Evolutionary conservation across 306 rosid genomes (phyloP).

Genomic region (Inga laurina): DNA sequence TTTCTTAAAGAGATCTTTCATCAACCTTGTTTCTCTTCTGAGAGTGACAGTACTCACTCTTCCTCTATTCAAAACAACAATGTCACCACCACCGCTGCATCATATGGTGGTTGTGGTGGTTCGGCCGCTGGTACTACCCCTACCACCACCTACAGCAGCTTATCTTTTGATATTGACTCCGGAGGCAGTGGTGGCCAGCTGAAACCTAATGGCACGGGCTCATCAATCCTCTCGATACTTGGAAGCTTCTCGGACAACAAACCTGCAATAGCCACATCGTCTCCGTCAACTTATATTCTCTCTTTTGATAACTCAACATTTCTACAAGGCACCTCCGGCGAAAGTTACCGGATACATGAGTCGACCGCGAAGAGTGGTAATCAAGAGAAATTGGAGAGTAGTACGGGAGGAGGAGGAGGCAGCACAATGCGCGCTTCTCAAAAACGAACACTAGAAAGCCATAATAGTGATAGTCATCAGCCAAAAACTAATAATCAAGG

Average conservation of each 20-base stretch:
- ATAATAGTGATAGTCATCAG: not conserved
- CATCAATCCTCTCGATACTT: slow-evolving; percentile 4
- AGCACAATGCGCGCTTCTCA: not conserved
- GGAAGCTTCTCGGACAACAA: not conserved
- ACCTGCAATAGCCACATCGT: not conserved
- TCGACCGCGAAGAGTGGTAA: not conserved
- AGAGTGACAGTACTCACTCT: slow-evolving; percentile 13
- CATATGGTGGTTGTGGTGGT: not conserved
- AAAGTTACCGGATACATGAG: not conserved
- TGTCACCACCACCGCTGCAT: not conserved
- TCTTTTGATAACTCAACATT: slow-evolving; percentile 30
- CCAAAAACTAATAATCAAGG: slow-evolving; percentile 12
- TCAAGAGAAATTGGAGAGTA: not conserved
- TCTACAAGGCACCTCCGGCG: not conserved
- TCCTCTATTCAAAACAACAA: slow-evolving; percentile 1
- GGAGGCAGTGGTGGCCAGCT: not conserved
- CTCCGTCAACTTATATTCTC: slow-evolving; percentile 16
- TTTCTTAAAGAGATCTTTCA: slow-evolving; percentile 29
- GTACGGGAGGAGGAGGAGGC: not conserved
- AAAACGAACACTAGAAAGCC: not conserved
- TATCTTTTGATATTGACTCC: not conserved
- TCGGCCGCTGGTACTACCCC: not conserved
- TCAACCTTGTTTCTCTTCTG: slow-evolving; percentile 28
- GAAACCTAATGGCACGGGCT: not conserved
- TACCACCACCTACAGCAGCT: not conserved